Base-by-base conservation (phyloP, 2,329 filamentous ascomycete genomes). In the Sporothrix schenckii region DNA sequence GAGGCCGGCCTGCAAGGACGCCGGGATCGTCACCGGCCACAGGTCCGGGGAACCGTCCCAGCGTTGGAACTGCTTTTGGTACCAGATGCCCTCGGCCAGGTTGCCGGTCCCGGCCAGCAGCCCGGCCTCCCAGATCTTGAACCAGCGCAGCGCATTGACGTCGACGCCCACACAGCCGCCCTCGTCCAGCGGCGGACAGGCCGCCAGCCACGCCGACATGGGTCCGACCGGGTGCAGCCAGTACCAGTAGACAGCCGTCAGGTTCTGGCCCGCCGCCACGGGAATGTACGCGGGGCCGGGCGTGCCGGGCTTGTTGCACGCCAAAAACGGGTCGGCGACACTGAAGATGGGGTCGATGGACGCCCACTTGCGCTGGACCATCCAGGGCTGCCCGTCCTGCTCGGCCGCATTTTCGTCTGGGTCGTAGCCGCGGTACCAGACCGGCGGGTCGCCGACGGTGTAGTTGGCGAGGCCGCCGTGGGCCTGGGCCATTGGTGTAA, bases 11-110 rank as follows among this genome's bases (percentile, higher is more conserved):
- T 79, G 80, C 24, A 87, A 77, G 1, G 77, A 79, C 3, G 77
- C 74, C 0, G 84, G 85, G 14, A 87, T 82, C 0, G 78, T 83
- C 50, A 80, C 80, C 0, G 81, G 82, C 81, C 83, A 86, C 54
- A 80, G 72, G 49, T 77, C 79, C 0, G 79, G 80, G 1, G 74
- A 74, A 1, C 79, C 78, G 52, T 81, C 79, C 80, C 80, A 81
- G 41, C 77, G 76, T 70, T 81, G 80, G 70, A 81, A 81, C 50
- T 74, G 60, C 69, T 79, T 80, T 72, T 81, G 80, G 66, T 78
- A 81, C 80, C 80, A 81, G 44, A 76, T 73, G 39, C 80, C 80
- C 66, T 78, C 76, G 14, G 77, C 73, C 34, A 81, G 72, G 44
- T 77, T 78, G 6, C 77, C 78, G 2, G 74, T 73, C 9, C 75